phyloP scores from a whole-genome alignment of 2,329 filamentous ascomycete genomes.

The Fusarium azukiicola region DNA sequence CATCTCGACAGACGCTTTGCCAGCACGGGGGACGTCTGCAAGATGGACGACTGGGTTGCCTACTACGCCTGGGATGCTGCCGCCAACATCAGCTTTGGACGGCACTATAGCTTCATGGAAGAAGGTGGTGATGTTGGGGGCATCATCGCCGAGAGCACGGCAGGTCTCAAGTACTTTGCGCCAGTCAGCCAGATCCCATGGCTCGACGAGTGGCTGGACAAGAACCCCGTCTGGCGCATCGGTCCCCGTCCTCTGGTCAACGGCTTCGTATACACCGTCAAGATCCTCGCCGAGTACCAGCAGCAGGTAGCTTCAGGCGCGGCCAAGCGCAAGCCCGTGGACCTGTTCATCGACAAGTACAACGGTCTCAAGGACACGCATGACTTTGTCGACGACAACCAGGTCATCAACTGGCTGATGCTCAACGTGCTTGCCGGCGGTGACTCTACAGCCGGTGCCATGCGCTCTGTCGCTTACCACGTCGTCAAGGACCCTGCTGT shows the following conservation, averaged over 20 bases:
- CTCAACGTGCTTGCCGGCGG: constrained; percentile 46
- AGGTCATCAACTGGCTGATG: constrained; percentile 48
- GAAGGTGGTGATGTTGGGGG: constrained; percentile 34
- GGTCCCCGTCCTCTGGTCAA: constrained; percentile 35
- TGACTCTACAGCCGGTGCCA: constrained; percentile 47
- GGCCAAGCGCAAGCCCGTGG: constrained; percentile 42
- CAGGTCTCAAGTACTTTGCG: constrained; percentile 47
- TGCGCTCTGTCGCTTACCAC: constrained; percentile 44
- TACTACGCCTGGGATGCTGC: constrained; percentile 49
- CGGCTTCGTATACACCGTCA: constrained; percentile 40
- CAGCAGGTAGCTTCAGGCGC: constrained; percentile 37
- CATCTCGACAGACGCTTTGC: constrained; percentile 43
- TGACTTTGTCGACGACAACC: constrained; percentile 43
- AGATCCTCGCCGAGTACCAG: constrained; percentile 46
- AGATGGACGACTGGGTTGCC: constrained; percentile 48
- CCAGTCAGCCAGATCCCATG: constrained; percentile 48
- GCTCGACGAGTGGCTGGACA: constrained; percentile 50
- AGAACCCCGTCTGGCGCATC: constrained; percentile 43
- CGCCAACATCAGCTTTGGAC: constrained; percentile 47
- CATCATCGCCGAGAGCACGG: constrained; percentile 37
- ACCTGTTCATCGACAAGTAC: constrained; percentile 47
- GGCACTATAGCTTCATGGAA: constrained; percentile 45
- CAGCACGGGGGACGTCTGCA: constrained; percentile 25
- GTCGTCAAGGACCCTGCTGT: constrained; percentile 32
- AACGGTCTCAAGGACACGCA: constrained; percentile 45